These are phyloP conservation scores for Penstemon davidsonii DNA, from an alignment of 257 asterid species.

Conservation along the genomic window DNA sequence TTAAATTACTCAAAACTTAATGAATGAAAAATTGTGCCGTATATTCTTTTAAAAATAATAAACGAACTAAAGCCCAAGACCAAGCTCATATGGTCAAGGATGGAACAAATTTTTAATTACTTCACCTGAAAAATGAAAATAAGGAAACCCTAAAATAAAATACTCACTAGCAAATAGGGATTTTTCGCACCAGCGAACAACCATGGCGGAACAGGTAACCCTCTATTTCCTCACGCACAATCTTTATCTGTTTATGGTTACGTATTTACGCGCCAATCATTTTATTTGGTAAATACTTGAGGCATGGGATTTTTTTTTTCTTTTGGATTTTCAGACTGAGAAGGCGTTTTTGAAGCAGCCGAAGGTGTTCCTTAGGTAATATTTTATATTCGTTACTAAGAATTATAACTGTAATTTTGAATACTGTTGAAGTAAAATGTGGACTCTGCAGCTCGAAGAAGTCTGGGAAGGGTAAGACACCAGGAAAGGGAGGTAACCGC, in stretches of 20 bases:
- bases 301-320: too few species aligned
- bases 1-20: too few species aligned
- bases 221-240: neutral
- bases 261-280: neutral
- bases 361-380: slow-evolving; percentile 30
- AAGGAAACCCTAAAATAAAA: too few species aligned
- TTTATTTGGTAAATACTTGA: neutral
- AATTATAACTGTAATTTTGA: neutral
- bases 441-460: slow-evolving; percentile 38
- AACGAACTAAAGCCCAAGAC: too few species aligned
- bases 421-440: too few species aligned
- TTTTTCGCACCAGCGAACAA: neutral
- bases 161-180: too few species aligned
- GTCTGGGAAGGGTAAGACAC: slow-evolving; percentile 45
- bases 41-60: too few species aligned
- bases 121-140: too few species aligned
- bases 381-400: neutral
- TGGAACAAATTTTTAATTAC: too few species aligned
- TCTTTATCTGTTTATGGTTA: neutral
- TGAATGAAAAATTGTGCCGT: too few species aligned
- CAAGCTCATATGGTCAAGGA: too few species aligned
- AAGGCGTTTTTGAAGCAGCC: slow-evolving; percentile 35
- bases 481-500: slow-evolving; percentile 57
- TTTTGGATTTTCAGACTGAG: slow-evolving; percentile 26
- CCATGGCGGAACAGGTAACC: slow-evolving; percentile 30